phyloP scores from a whole-genome alignment of 495 filamentous ascomycete genomes.

The Aeminium ludgeri region DNA sequence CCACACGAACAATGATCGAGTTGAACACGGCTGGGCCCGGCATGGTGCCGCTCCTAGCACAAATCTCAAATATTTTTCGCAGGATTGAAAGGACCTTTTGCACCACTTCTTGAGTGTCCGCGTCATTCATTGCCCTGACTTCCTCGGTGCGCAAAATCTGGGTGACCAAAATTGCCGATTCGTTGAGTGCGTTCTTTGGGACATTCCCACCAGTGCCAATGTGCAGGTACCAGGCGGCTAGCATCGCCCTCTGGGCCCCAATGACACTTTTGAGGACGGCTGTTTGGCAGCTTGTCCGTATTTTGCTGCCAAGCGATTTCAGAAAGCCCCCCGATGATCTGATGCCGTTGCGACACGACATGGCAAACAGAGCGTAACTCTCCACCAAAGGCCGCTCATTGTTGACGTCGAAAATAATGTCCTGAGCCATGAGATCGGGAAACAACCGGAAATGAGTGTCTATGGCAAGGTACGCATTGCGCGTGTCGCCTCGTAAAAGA shows the following conservation, averaged over 20 bases:
- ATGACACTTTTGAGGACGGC: background rate
- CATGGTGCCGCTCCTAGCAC: conserved; percentile 11
- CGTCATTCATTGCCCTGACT: background rate
- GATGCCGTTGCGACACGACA: conserved; percentile 30
- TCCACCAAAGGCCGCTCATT: conserved; percentile 29
- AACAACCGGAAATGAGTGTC: conserved; percentile 31
- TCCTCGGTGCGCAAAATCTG: conserved; percentile 1
- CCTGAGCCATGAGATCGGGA: conserved; percentile 24
- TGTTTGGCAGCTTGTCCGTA: conserved; percentile 5
- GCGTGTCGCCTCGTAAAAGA: conserved; percentile 28
- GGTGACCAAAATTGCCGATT: conserved; percentile 6
- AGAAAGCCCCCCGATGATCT: conserved; percentile 9
- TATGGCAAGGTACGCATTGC: conserved; percentile 30
- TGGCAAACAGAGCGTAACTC: conserved; percentile 29
- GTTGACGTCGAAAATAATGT: conserved; percentile 31
- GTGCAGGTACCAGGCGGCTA: conserved; percentile 7
- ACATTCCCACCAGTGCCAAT: conserved; percentile 4
- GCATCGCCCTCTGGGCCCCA: conserved; percentile 1
- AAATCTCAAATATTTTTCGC: conserved; percentile 15
- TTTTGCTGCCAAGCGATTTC: conserved; percentile 10
- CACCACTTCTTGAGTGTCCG: conserved; percentile 2
- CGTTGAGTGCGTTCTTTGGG: conserved; percentile 12
- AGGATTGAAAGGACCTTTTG: conserved; percentile 13
- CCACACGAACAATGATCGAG: conserved; percentile 24
- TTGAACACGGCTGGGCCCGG: conserved; percentile 23